Base-by-base conservation (phyloP, 2,329 filamentous ascomycete species). In the Phaeosphaeria sp. region DNA sequence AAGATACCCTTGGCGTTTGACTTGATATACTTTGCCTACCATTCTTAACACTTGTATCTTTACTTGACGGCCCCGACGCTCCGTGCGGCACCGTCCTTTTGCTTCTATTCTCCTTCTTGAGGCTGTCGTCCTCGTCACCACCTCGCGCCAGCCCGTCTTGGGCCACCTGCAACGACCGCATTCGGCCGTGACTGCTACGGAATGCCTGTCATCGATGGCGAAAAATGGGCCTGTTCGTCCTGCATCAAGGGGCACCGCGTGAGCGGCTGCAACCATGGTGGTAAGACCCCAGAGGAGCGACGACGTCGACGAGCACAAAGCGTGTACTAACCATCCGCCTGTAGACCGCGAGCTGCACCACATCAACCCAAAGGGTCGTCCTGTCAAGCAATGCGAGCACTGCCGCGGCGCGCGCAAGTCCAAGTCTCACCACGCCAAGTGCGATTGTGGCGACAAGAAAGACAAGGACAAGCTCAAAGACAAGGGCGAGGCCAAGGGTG, bases 171-270 rank as follows among this genome's bases (percentile, higher is more conserved):
- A 57, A 69, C 74, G 72, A 75, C 73, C 70, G 71, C 67, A 61
- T 59, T 62, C 68, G 72, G 73, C 74, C 73, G 72, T 71, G 57
- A 56, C 33, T 42, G 17, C 54, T 56, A 60, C 67, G 74, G 66
- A 60, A 77, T 77, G 75, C 74, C 77, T 66, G 63, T 78, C 53
- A 71, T 78, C 67, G 89, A 97, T 85, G 94, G 94, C 80, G 92
- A 97, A 84, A 98, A 98, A 84, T 98, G 88, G 84, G 94, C 94
- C 81, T 98, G 94, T 85, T 92, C 96, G 83, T 93, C 93, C 82
- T 99, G 95, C 83, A 93, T 99, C 78, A 91, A 95, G 80, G 95
- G 95, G 76, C 95, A 99, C 83, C 92, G 95, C 77, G 95, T 99
- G 77, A 98, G 93, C 89, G 97, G 95, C 78, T 99, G 95, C 84